These are phyloP conservation scores for Ceratocystis alfenasii DNA, from an alignment of 2,329 filamentous ascomycete species.

Conservation along the genomic window DNA sequence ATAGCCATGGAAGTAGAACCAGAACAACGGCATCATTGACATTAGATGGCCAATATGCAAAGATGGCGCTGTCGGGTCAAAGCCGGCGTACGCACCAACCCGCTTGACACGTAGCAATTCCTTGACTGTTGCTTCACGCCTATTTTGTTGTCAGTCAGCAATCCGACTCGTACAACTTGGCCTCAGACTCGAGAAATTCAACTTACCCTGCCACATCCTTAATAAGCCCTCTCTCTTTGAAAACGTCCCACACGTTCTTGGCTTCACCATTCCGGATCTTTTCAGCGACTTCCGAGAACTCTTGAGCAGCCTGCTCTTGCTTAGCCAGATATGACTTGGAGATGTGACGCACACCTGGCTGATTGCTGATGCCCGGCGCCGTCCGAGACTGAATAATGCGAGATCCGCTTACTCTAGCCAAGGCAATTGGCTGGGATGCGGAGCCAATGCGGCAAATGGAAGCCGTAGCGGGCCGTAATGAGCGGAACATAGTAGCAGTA, in stretches of 20 bases:
- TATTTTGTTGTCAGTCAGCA: constrained; percentile 23
- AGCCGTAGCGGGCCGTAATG: constrained; percentile 13
- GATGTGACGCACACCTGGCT: constrained; percentile 29
- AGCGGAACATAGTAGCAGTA: constrained; percentile 17
- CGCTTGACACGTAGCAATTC: constrained; percentile 52
- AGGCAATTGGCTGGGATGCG: constrained; percentile 1
- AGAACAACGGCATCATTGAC: constrained; percentile 72
- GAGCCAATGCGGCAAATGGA: constrained; percentile 12
- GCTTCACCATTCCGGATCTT: constrained; percentile 39
- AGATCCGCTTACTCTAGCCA: neutral
- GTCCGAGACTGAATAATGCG: neutral
- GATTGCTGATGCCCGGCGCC: neutral
- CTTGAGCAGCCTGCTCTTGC: constrained; percentile 31
- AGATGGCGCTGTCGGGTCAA: constrained; percentile 70
- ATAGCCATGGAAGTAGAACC: constrained; percentile 69
- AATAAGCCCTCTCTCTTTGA: constrained; percentile 61
- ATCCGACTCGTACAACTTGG: neutral
- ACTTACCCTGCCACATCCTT: constrained; percentile 63
- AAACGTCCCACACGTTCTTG: constrained; percentile 47
- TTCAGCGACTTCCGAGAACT: constrained; percentile 39
- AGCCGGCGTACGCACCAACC: constrained; percentile 65
- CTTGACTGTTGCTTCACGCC: constrained; percentile 43
- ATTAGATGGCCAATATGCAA: constrained; percentile 71
- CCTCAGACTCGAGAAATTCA: constrained; percentile 23
- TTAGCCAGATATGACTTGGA: constrained; percentile 36